Base-by-base conservation (phyloP, 2,329 filamentous ascomycete species). In the Fusarium camptoceras region DNA sequence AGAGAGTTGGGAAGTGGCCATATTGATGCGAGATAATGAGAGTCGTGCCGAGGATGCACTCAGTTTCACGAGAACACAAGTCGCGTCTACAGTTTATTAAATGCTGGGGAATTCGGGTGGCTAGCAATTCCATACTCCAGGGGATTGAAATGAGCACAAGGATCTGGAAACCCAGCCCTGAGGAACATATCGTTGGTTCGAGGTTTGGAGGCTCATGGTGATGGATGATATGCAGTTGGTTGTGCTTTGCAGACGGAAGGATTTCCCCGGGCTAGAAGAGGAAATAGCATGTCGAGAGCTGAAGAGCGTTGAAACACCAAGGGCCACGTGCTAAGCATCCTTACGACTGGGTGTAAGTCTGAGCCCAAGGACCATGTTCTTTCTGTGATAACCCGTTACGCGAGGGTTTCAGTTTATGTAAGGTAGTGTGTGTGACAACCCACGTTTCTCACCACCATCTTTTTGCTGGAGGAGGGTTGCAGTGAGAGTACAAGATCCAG, bases 171-270 rank as follows among this genome's bases (percentile, higher is more conserved):
- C 50, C 28, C 34, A 53, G 39, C 46, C 46, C 37, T n/a, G 25
- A 53, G 60, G 46, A 37, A 42, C 44, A 51, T 53, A 30, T 37
- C n/a, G 56, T 58, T 67, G 61, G 55, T 63, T 55, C 12, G 43
- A 37, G 28, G 12, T 41, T 16, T 55, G 20, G n/a, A 28, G 24
- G 31, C 24, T 37, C 42, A 30, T 48, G 30, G 44, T 25, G 30
- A 58, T 64, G 28, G 41, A 31, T 50, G 11, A 41, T 55, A 64
- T 68, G 65, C 64, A 55, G 65, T 68, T 68, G 66, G 66, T 53
- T 22, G 50, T 68, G 66, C 49, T 20, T 30, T 59, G 66, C 64
- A 68, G 49, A 41, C 54, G 64, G 64, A 64, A 48, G 48, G 44
- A 68, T 54, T 59, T 64, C 47, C 48, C 65, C 64, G 50, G 49